Evolutionary conservation across 179 eudicot genomes (phyloP).

Genomic region (Patellifolia procumbens): DNA sequence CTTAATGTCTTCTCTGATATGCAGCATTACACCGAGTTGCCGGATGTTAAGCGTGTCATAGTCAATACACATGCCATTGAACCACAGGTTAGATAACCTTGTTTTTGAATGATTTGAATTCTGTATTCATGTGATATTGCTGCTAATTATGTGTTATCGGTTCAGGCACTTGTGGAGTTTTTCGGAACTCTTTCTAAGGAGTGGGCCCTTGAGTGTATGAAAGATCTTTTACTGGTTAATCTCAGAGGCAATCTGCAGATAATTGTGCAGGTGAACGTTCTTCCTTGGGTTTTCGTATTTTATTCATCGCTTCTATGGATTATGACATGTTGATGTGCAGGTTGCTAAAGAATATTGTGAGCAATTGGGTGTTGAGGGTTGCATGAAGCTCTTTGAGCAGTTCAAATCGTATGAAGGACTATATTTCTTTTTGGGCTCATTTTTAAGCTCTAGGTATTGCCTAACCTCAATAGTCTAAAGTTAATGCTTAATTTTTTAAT

Average conservation of each 20-base stretch:
- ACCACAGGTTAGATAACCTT: constrained; percentile 45
- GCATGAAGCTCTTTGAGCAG: constrained; percentile 53
- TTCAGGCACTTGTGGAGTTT: constrained; percentile 55
- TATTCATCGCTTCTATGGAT: background rate
- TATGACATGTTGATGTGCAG: constrained; percentile 28
- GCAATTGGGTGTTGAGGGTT: constrained; percentile 46
- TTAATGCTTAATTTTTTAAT: background rate
- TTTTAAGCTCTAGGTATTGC: constrained; percentile 46
- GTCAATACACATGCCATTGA: constrained; percentile 60
- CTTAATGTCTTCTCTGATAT: constrained; percentile 18
- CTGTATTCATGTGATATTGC: background rate
- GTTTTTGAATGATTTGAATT: background rate
- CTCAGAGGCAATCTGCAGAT: constrained; percentile 58
- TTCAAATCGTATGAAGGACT: constrained; percentile 54
- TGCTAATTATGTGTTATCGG: background rate
- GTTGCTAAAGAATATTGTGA: constrained; percentile 56
- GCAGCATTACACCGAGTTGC: constrained; percentile 57
- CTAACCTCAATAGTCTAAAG: background rate
- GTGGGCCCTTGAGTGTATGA: constrained; percentile 65
- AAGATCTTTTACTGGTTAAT: constrained; percentile 52
- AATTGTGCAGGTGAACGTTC: constrained; percentile 47
- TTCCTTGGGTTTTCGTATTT: background rate
- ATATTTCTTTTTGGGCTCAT: constrained; percentile 54
- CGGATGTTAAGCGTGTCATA: constrained; percentile 53
- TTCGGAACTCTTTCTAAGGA: constrained; percentile 56